These are phyloP conservation scores for Eimeria praecox DNA, from an alignment of 169 alveolate species.

Conservation along the genomic window DNA sequence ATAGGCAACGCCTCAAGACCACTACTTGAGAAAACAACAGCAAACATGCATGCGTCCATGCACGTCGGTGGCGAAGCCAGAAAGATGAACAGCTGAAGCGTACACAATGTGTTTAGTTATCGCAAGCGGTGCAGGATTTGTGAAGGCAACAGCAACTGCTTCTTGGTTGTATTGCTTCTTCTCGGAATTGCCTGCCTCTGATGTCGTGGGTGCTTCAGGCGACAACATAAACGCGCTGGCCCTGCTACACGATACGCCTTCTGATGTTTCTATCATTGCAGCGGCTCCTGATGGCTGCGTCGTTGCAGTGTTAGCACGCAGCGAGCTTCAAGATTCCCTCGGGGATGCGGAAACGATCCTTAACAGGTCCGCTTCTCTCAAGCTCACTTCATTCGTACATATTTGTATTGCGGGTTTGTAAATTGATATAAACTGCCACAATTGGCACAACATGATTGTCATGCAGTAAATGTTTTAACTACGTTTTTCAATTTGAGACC, in stretches of 20 bases:
- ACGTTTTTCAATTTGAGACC: background rate
- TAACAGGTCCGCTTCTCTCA: conserved; percentile 34
- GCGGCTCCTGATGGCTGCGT: conserved; percentile 75
- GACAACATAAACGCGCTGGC: conserved; percentile 54
- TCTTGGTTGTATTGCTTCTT: background rate
- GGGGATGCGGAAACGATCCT: conserved; percentile 67
- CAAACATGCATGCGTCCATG: background rate
- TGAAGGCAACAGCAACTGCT: too few species aligned
- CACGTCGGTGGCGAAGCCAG: too few species aligned
- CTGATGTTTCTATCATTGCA: conserved; percentile 32
- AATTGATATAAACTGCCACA: too few species aligned
- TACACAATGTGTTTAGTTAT: background rate
- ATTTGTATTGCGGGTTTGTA: too few species aligned
- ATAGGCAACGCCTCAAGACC: too few species aligned
- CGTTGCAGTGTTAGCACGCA: conserved; percentile 28
- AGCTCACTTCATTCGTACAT: too few species aligned
- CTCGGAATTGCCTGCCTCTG: background rate
- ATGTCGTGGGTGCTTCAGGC: conserved; percentile 24
- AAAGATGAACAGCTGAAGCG: background rate
- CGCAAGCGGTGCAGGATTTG: too few species aligned
- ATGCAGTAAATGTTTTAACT: background rate
- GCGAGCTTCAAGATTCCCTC: conserved; percentile 12
- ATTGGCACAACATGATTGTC: background rate
- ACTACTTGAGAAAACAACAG: too few species aligned
- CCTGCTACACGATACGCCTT: conserved; percentile 63